A percentile compares a stretch with the other conserved stretches of the same genome.
Evolutionary conservation across 73 alveolate species (phyloP).

Genomic region (Breviolum minutum): DNA sequence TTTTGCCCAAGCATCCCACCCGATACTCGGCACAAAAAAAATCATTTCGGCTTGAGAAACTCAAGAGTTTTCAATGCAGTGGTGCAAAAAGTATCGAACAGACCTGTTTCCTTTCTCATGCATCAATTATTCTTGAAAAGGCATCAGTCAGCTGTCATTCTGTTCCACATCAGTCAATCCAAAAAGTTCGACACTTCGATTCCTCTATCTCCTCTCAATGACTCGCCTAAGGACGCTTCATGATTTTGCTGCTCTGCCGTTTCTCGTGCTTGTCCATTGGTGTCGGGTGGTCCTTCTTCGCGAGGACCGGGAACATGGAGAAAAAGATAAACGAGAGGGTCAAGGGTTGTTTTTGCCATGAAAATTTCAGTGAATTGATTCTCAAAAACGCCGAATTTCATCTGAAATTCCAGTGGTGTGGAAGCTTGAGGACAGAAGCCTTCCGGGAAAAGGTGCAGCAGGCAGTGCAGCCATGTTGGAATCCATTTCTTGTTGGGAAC

Average conservation of each 20-base stretch:
- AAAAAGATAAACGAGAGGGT: background rate
- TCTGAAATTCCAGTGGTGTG: background rate
- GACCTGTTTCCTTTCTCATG: background rate
- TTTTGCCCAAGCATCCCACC: slow-evolving; percentile 6
- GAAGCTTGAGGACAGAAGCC: background rate
- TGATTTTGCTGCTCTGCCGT: slow-evolving; percentile 21
- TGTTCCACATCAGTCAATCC: background rate
- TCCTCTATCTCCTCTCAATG: background rate
- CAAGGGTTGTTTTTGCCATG: background rate
- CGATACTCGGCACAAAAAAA: background rate
- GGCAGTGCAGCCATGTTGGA: background rate
- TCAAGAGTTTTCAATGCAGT: background rate
- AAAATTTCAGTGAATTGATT: background rate
- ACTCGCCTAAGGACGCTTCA: slow-evolving; percentile 19
- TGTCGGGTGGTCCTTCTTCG: slow-evolving; percentile 60
- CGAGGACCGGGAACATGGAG: background rate
- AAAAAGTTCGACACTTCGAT: background rate
- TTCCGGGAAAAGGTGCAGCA: slow-evolving; percentile 33
- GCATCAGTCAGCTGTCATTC: background rate
- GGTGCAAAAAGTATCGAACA: too few relatives aligned
- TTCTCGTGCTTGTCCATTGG: background rate
- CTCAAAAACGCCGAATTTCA: background rate
- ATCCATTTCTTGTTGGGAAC: background rate
- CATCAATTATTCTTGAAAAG: background rate
- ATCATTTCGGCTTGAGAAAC: background rate